These are phyloP conservation scores for Chenopodium formosanum DNA, from an alignment of 148 eudicot species.

Conservation along the genomic window DNA sequence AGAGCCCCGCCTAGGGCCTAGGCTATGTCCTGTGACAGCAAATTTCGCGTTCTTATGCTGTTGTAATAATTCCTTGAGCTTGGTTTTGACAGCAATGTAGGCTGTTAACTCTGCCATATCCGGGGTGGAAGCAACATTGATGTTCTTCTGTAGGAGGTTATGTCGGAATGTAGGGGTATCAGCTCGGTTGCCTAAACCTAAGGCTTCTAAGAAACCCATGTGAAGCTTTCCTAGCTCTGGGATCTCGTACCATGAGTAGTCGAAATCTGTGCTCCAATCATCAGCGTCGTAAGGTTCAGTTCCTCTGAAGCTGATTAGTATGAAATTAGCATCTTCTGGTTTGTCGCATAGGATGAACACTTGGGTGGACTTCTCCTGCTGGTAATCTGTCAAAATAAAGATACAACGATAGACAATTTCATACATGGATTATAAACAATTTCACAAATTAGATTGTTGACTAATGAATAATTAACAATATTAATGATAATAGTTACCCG, in stretches of 20 bases:
- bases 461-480: too few relatives aligned
- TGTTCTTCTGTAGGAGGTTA: slow-evolving; percentile 18
- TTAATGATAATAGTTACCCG: too few relatives aligned
- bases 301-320: slow-evolving; percentile 70
- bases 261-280: slow-evolving; percentile 70
- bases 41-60: slow-evolving; percentile 42
- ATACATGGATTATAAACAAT: too few relatives aligned
- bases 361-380: slow-evolving; percentile 44
- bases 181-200: slow-evolving; percentile 51
- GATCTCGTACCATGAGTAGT: slow-evolving; percentile 61
- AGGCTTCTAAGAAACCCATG: slow-evolving; percentile 67
- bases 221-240: slow-evolving; percentile 53
- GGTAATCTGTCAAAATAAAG: slow-evolving; percentile 40
- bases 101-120: slow-evolving; percentile 33
- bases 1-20: slow-evolving; percentile 82
- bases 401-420: not conserved
- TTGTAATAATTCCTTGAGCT: slow-evolving; percentile 34
- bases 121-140: not conserved
- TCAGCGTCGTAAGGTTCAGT: slow-evolving; percentile 60
- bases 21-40: slow-evolving; percentile 77
- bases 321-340: slow-evolving; percentile 33
- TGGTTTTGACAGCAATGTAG: slow-evolving; percentile 43
- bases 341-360: slow-evolving; percentile 56
- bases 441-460: too few relatives aligned
- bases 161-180: slow-evolving; percentile 32